These are phyloP conservation scores for Trichoderma aggressivum DNA, from an alignment of 2,329 filamentous ascomycete species.

Conservation along the genomic window DNA sequence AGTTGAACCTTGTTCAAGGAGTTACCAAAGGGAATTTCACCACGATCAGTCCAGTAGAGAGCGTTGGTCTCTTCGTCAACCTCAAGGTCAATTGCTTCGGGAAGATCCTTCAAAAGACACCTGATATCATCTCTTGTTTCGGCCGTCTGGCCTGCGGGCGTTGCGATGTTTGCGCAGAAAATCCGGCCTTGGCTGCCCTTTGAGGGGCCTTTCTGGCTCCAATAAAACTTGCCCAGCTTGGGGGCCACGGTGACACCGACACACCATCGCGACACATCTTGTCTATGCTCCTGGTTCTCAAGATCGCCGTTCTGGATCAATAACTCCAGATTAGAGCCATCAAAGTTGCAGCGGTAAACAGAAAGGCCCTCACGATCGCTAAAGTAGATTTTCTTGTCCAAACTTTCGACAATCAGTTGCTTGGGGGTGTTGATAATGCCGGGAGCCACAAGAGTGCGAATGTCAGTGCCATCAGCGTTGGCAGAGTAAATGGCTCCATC, in stretches of 20 bases:
- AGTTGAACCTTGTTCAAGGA: slow-evolving; percentile 42
- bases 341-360: slow-evolving; percentile 38
- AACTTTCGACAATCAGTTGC: slow-evolving; percentile 34
- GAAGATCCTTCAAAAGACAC: slow-evolving; percentile 42
- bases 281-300: slow-evolving; percentile 22
- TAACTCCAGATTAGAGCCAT: slow-evolving; percentile 38
- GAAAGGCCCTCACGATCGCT: slow-evolving; percentile 44
- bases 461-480: slow-evolving; percentile 48
- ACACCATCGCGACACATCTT: slow-evolving; percentile 41
- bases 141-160: slow-evolving; percentile 34
- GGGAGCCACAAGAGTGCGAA: slow-evolving; percentile 39
- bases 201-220: slow-evolving; percentile 56
- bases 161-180: slow-evolving; percentile 45
- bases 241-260: slow-evolving; percentile 52
- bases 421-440: slow-evolving; percentile 50
- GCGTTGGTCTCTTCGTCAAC: slow-evolving; percentile 43
- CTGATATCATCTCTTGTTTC: slow-evolving; percentile 40
- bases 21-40: slow-evolving; percentile 54
- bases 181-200: slow-evolving; percentile 52
- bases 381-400: slow-evolving; percentile 37
- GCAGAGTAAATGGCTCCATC: slow-evolving; percentile 44
- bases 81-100: slow-evolving; percentile 57
- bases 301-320: slow-evolving; percentile 37
- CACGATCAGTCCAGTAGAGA: slow-evolving; percentile 61
- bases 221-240: slow-evolving; percentile 48